These are phyloP conservation scores for Spergularia azorica DNA, from an alignment of 179 eudicot genomes.

Conservation along the genomic window DNA sequence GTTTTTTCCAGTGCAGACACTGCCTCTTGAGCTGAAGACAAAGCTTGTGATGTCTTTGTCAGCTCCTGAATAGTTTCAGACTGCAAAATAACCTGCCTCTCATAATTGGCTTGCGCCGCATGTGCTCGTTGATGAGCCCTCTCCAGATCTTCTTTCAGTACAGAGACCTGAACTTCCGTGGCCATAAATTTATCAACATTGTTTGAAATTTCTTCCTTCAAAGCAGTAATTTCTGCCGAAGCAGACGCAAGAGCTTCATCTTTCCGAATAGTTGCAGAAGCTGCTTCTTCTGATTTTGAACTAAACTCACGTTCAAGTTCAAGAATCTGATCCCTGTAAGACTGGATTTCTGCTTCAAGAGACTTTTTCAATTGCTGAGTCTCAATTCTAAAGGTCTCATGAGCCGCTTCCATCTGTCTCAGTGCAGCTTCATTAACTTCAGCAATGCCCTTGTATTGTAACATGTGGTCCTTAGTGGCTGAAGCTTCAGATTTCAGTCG, in stretches of 20 bases:
- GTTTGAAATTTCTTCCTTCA: constrained; percentile 59
- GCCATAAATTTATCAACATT: constrained; percentile 60
- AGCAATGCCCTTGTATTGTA: constrained; percentile 91
- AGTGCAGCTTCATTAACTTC: constrained; percentile 84
- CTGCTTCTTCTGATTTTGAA: constrained; percentile 64
- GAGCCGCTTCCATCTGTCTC: constrained; percentile 76
- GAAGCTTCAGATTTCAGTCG: constrained; percentile 68
- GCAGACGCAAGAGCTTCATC: constrained; percentile 70
- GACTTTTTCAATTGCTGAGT: constrained; percentile 61
- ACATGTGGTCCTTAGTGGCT: constrained; percentile 76
- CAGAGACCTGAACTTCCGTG: constrained; percentile 57
- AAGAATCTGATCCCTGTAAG: constrained; percentile 49
- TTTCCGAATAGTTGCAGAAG: constrained; percentile 51
- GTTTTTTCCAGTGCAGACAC: constrained; percentile 51
- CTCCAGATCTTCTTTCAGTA: constrained; percentile 73
- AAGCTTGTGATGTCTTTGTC: constrained; percentile 85
- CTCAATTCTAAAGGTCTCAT: constrained; percentile 71
- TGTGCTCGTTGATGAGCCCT: constrained; percentile 69
- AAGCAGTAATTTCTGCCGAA: constrained; percentile 51
- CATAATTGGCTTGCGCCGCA: constrained; percentile 79
- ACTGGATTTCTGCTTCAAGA: constrained; percentile 69
- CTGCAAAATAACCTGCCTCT: constrained; percentile 94
- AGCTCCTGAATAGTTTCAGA: constrained; percentile 94
- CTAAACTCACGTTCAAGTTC: constrained; percentile 67
- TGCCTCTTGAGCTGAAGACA: constrained; percentile 70